These are phyloP conservation scores for Phytopythium helicoides DNA, from an alignment of 352 stramenopile genomes.

Conservation along the genomic window DNA sequence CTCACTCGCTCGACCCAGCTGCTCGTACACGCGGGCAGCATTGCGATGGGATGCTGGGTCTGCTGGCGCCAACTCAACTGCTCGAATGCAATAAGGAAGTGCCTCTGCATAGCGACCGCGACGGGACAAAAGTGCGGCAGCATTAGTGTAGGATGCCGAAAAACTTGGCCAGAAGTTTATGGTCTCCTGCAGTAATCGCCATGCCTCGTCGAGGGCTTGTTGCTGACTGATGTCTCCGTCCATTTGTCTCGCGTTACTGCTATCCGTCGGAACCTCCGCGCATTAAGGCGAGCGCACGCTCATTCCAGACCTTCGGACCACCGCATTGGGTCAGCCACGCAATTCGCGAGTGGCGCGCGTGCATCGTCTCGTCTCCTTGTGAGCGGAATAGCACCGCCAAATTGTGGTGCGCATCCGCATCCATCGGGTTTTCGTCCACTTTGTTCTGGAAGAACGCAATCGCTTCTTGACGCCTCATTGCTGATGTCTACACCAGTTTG, in stretches of 20 bases:
- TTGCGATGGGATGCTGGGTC: conserved; percentile 60
- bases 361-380: conserved; percentile 31
- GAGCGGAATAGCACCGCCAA: conserved; percentile 56
- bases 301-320: conserved; percentile 56
- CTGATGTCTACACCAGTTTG: not conserved
- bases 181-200: conserved; percentile 34
- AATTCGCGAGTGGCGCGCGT: conserved; percentile 53
- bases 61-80: conserved; percentile 33
- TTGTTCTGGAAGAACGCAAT: conserved; percentile 66
- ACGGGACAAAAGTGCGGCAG: conserved; percentile 41
- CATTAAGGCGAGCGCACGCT: conserved; percentile 54
- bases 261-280: not conserved
- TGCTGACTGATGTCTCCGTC: conserved; percentile 7
- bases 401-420: conserved; percentile 52
- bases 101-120: conserved; percentile 45
- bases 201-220: conserved; percentile 36
- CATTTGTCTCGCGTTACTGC: not conserved
- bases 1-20: conserved; percentile 42
- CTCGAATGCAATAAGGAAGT: conserved; percentile 29
- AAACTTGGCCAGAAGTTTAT: conserved; percentile 51
- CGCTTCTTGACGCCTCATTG: conserved; percentile 49
- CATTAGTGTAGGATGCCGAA: conserved; percentile 48
- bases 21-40: conserved; percentile 50
- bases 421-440: conserved; percentile 50
- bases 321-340: conserved; percentile 55